A percentile compares a stretch with the other conserved stretches of the same genome.
These are phyloP conservation scores for Colletotrichum orchidophilum DNA, from an alignment of 2,329 filamentous ascomycete species.

Conservation along the genomic window DNA sequence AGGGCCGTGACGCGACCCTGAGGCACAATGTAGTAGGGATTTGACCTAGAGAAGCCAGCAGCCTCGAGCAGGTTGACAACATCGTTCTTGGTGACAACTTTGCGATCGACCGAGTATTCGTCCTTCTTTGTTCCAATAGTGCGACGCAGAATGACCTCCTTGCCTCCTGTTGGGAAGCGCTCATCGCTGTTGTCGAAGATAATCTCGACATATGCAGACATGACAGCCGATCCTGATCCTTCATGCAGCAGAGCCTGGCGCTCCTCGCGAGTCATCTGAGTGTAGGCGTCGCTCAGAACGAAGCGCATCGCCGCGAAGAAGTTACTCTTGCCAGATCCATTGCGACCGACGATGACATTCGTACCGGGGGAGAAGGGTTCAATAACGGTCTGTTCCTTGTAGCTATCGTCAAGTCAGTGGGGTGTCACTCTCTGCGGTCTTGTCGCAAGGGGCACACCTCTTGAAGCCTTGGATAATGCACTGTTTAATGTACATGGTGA, in stretches of 20 bases:
- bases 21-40: slow-evolving; percentile 98
- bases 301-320: slow-evolving; percentile 99
- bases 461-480: slow-evolving; percentile 99
- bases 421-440: slow-evolving; percentile 37
- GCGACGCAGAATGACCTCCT: slow-evolving; percentile 88
- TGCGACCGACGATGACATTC: slow-evolving; percentile 98
- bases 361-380: slow-evolving; percentile 97
- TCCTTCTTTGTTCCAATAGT: slow-evolving; percentile 99
- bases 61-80: slow-evolving; percentile 96
- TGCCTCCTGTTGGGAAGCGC: slow-evolving; percentile 91
- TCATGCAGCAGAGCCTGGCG: slow-evolving; percentile 96
- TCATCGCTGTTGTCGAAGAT: slow-evolving; percentile 98
- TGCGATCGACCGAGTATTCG: slow-evolving; percentile 96
- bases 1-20: slow-evolving; percentile 95
- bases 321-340: slow-evolving; percentile 99
- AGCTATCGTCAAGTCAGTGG: slow-evolving; percentile 63
- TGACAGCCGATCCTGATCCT: slow-evolving; percentile 95
- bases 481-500: slow-evolving; percentile 96
- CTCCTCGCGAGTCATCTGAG: slow-evolving; percentile 94
- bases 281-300: slow-evolving; percentile 97
- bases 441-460: slow-evolving; percentile 66
- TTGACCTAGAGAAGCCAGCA: slow-evolving; percentile 94
- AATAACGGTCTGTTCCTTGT: slow-evolving; percentile 99
- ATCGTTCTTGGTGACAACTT: slow-evolving; percentile 93
- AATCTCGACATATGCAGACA: slow-evolving; percentile 99